Evolutionary conservation across 192 early-diverging fungal genomes (phyloP).

Genomic region (Coemansia sp.): DNA sequence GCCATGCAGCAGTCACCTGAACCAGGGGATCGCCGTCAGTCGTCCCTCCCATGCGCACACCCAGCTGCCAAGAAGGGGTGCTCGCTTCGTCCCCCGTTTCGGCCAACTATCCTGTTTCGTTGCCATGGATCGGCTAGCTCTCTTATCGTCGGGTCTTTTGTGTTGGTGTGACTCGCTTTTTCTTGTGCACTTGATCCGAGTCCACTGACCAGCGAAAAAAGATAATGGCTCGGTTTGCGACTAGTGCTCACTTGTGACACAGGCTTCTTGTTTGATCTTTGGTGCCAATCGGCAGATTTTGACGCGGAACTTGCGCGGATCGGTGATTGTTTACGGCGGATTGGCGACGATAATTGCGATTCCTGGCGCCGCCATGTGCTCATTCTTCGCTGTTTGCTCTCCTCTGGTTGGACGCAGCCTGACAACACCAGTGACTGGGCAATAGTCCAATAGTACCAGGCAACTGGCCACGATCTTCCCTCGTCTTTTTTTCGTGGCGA

Average conservation of each 20-base stretch:
- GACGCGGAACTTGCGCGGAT: background rate
- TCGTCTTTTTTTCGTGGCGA: background rate
- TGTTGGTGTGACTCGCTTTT: background rate
- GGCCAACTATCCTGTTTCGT: background rate
- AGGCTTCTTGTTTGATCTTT: background rate
- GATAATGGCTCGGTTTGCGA: background rate
- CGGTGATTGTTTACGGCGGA: background rate
- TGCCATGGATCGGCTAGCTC: background rate
- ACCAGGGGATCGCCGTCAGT: background rate
- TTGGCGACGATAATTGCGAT: conserved; percentile 1
- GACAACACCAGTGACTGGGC: background rate
- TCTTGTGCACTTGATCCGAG: background rate
- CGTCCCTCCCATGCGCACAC: background rate
- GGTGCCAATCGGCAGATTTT: background rate
- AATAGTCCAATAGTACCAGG: background rate
- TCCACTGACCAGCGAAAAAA: background rate
- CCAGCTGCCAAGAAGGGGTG: background rate
- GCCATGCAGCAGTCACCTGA: conserved; percentile 9
- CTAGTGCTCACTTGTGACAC: background rate
- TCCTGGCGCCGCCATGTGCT: conserved; percentile 1
- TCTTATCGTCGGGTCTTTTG: background rate
- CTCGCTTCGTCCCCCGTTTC: background rate
- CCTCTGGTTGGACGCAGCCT: background rate
- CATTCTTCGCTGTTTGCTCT: background rate
- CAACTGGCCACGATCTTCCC: background rate